phyloP scores from a whole-genome alignment of 75 land plant genomes.

The Picea glauca region DNA sequence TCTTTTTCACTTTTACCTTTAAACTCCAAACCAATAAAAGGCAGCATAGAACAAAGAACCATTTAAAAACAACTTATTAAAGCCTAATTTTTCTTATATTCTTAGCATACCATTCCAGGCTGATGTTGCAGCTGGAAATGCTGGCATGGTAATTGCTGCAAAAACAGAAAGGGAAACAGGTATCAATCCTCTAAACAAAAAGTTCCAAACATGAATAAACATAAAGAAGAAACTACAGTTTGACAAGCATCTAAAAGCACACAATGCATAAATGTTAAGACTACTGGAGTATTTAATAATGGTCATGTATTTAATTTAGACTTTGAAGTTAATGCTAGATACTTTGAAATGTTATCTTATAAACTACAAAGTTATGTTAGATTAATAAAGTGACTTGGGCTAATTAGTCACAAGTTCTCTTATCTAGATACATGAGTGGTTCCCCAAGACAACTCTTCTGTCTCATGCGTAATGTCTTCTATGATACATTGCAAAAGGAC shows the following conservation, averaged over 20 bases:
- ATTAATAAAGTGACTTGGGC: too few relatives aligned
- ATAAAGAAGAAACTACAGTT: not conserved
- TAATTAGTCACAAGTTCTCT: too few relatives aligned
- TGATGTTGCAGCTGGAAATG: conserved; percentile 63
- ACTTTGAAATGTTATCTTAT: too few relatives aligned
- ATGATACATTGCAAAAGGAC: too few relatives aligned
- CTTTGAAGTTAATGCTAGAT: too few relatives aligned
- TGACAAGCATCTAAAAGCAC: not conserved
- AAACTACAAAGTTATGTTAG: too few relatives aligned
- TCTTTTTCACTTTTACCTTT: not conserved
- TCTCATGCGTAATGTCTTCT: too few relatives aligned
- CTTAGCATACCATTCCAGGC: conserved; percentile 34
- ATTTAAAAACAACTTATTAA: not conserved
- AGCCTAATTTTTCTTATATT: not conserved
- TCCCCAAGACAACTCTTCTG: too few relatives aligned
- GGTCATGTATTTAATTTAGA: too few relatives aligned
- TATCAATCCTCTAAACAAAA: conserved; percentile 7
- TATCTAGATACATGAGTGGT: too few relatives aligned
- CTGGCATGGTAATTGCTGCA: conserved; percentile 62
- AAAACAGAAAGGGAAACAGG: not conserved
- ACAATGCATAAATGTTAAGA: too few relatives aligned
- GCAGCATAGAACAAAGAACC: not conserved
- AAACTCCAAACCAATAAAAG: not conserved
- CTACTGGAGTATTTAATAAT: too few relatives aligned
- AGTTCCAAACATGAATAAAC: not conserved